These are phyloP conservation scores for Emmonsiellopsis sp. DNA, from an alignment of 2,329 filamentous ascomycete genomes.

Conservation along the genomic window DNA sequence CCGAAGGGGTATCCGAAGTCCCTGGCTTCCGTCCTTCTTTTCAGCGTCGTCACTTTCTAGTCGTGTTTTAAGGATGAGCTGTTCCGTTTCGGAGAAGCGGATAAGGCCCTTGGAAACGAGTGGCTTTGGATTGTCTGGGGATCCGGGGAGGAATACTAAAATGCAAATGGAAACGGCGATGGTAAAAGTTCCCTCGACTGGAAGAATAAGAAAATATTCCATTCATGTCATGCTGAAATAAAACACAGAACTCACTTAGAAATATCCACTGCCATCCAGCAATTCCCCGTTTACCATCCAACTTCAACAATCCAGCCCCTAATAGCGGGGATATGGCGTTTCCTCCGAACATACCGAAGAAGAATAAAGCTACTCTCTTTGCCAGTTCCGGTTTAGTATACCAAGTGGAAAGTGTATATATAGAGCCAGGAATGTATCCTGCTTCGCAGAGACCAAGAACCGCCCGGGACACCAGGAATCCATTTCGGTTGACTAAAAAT, in stretches of 20 bases:
- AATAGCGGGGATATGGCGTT: slow-evolving; percentile 42
- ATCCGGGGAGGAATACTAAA: slow-evolving; percentile 35
- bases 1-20: slow-evolving; percentile 27
- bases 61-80: slow-evolving; percentile 24
- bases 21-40: slow-evolving; percentile 24
- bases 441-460: slow-evolving; percentile 42
- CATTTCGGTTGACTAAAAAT: slow-evolving; percentile 32
- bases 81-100: slow-evolving; percentile 26
- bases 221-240: background rate
- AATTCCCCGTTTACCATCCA: slow-evolving; percentile 33
- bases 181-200: slow-evolving; percentile 39
- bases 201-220: background rate
- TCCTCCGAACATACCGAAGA: slow-evolving; percentile 46
- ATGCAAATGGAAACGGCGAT: slow-evolving; percentile 31
- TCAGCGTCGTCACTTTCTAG: slow-evolving; percentile 26
- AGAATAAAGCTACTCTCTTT: slow-evolving; percentile 41
- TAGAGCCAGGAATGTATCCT: slow-evolving; percentile 43
- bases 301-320: slow-evolving; percentile 39
- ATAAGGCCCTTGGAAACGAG: slow-evolving; percentile 32
- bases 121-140: slow-evolving; percentile 31
- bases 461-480: slow-evolving; percentile 37
- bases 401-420: slow-evolving; percentile 45
- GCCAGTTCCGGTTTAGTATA: slow-evolving; percentile 39
- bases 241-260: slow-evolving; percentile 25
- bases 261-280: slow-evolving; percentile 46